Evolutionary conservation across 352 stramenopile genomes (phyloP), one percentile per base, ranked within the genome.

Genomic region (Hyaloperonospora arabidopsidis): DNA sequence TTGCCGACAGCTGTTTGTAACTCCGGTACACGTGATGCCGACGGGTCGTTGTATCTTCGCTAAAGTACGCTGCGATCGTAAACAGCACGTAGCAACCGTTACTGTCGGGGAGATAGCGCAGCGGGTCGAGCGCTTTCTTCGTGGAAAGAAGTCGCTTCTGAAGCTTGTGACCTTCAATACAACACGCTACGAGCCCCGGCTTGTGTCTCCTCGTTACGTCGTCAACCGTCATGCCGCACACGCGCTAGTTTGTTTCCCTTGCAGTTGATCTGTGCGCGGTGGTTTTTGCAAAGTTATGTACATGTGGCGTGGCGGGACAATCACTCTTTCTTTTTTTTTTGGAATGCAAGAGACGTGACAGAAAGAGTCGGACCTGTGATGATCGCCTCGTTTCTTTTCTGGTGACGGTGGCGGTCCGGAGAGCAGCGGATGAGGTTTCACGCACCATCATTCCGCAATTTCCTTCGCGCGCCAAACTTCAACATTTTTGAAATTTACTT

Each of bases 121-220:
- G 63, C 41, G 77, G 77, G 46, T 89, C 77, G 10, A 85, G 65
- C 51, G 72, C 75, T 36, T 89, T 86, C 51, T 87, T 87, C 70
- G 78, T 84, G 39, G 71, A 65, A 35, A 71, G 76, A 43, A 74
- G 53, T 28, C 56, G 63, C 55, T 83, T 86, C 61, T 89, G 70
- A 56, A 89, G 86, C 48, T 77, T 81, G 53, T 87, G 74, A 34
- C 55, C 66, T 18, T 78, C 74, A 38, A 89, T 86, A 13, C 52
- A 54, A 19, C 76, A 87, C 39, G 46, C 58, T 40, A 67, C 63
- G n/a, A 74, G 59, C 36, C 61, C 21, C 45, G 48, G 63, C 49
- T 60, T 68, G 57, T 45, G 45, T 8, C 22, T 1, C 18, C 18
- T 28, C 18, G 29, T 47, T 36, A 58, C 52, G 39, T 61, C 47